Base-by-base conservation (phyloP, 2,329 filamentous ascomycete genomes). In the Ceratocystis variospora region DNA sequence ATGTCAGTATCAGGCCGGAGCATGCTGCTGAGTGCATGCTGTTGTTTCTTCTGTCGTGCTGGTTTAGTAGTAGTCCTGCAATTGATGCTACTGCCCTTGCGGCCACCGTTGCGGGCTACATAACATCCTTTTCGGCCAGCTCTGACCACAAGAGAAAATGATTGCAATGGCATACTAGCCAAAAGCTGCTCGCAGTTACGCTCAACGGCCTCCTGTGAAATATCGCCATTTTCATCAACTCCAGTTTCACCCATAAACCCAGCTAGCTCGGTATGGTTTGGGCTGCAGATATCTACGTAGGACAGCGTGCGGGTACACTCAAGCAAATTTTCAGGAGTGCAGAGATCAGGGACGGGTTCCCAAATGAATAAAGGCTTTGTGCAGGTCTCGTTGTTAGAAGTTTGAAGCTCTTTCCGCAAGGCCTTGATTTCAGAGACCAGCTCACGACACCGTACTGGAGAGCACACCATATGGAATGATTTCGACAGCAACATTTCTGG, bases 261-360 rank as follows among this genome's bases (percentile, higher is more conserved):
- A 5, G 87, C 89, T n/a, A 99, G 81, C 74, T 99, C 94, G 28
- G 86, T 78, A 73, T 96, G 90, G 73, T 99, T 99, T 0, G 94
- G 94, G 69, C 82, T 85, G 74, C 83, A 84, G 66, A 87, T 76
- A 70, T 87, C 84, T 66, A 87, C 78, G 17, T 85, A 75, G 0
- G 82, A 82, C 12, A 87, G 77, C 10, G 81, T 81, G 70, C 86
- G 86, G 62, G 83, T 86, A 73, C 81, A 84, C 71, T 85, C 85
- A 10, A 86, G 77, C 33, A 87, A 76, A 73, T 87, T 81, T 53
- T 85, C 83, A 0, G 90, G 86, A 0, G 83, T 87, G 74, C 92
- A 96, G 0, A 90, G 81, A 75, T 96, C 90, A 1, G 94, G 94
- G 0, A 96, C 89, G 0, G 94, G 94, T 74, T 99, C 94, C 93